Evolutionary conservation across 1,284 basidiomycete genomes (phyloP).

Genomic region (Ceratobasidium sp.): DNA sequence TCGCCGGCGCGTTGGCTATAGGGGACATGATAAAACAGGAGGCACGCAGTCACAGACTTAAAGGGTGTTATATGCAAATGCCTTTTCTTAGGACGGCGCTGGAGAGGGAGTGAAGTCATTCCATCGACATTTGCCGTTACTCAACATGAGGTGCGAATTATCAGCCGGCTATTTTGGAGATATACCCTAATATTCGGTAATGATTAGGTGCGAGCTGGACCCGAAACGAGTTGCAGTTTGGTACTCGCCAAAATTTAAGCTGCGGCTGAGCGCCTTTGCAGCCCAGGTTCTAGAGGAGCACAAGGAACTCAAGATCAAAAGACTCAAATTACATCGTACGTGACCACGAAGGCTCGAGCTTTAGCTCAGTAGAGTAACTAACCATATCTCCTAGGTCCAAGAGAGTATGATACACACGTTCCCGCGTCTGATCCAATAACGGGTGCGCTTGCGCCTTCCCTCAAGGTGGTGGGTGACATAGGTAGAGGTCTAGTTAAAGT

Average conservation of each 20-base stretch:
- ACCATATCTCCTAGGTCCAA: slow-evolving; percentile 60
- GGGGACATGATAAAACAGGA: slow-evolving; percentile 69
- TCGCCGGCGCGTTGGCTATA: slow-evolving; percentile 65
- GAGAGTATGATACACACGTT: slow-evolving; percentile 66
- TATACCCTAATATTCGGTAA: not conserved
- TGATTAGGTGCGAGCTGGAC: slow-evolving; percentile 67
- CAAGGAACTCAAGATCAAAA: slow-evolving; percentile 62
- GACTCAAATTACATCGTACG: slow-evolving; percentile 66
- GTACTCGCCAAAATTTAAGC: slow-evolving; percentile 69
- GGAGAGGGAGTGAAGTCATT: slow-evolving; percentile 67
- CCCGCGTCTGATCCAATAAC: slow-evolving; percentile 62
- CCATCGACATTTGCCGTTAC: slow-evolving; percentile 70
- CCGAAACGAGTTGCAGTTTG: slow-evolving; percentile 67
- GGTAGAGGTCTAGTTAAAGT: slow-evolving; percentile 11
- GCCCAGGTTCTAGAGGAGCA: slow-evolving; percentile 59
- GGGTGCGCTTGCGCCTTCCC: slow-evolving; percentile 51
- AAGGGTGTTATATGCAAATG: not conserved
- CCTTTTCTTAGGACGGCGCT: slow-evolving; percentile 63
- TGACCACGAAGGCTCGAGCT: not conserved
- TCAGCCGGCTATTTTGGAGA: not conserved
- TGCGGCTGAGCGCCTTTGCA: slow-evolving; percentile 66
- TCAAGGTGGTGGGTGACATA: not conserved
- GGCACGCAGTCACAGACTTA: slow-evolving; percentile 54
- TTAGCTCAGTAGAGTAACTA: too few relatives aligned
- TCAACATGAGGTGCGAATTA: slow-evolving; percentile 66